A percentile compares a stretch with the other conserved stretches of the same genome.
phyloP scores from a whole-genome alignment of 2,329 filamentous ascomycete species.

The Epichloe typhina region DNA sequence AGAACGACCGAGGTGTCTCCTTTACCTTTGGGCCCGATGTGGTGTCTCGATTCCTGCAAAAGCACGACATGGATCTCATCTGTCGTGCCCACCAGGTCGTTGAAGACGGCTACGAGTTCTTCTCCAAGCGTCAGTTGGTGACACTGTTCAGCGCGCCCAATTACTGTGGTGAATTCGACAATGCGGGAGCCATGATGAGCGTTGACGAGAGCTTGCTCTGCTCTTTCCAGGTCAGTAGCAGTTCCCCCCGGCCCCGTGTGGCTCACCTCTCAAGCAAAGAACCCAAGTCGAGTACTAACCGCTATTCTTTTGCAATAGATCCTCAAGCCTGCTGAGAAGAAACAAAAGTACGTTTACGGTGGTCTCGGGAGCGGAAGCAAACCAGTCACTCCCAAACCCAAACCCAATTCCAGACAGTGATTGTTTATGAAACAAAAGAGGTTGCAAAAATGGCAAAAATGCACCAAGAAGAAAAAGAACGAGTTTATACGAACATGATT shows the following conservation, averaged over 20 bases:
- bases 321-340: slow-evolving; percentile 99
- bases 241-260: background rate
- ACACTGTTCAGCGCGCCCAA: slow-evolving; percentile 97
- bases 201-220: slow-evolving; percentile 96
- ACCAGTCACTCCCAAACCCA: slow-evolving; percentile 13
- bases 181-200: slow-evolving; percentile 99
- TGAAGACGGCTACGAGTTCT: slow-evolving; percentile 98
- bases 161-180: slow-evolving; percentile 99
- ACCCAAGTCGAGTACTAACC: background rate
- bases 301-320: slow-evolving; percentile 46
- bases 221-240: slow-evolving; percentile 77
- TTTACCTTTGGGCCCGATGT: slow-evolving; percentile 98
- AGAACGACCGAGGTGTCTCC: slow-evolving; percentile 96
- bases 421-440: background rate
- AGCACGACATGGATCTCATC: slow-evolving; percentile 99
- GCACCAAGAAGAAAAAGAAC: slow-evolving; percentile 7
- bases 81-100: slow-evolving; percentile 98
- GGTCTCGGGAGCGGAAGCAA: slow-evolving; percentile 45
- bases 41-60: slow-evolving; percentile 92
- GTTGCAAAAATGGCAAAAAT: background rate
- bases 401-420: slow-evolving; percentile 13
- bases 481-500: slow-evolving; percentile 46
- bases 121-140: slow-evolving; percentile 94
- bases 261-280: too few relatives aligned
- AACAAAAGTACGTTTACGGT: slow-evolving; percentile 96